Conservation (phyloP, 768 basidiomycete genomes). For the Lactifluus volemus region DNA sequence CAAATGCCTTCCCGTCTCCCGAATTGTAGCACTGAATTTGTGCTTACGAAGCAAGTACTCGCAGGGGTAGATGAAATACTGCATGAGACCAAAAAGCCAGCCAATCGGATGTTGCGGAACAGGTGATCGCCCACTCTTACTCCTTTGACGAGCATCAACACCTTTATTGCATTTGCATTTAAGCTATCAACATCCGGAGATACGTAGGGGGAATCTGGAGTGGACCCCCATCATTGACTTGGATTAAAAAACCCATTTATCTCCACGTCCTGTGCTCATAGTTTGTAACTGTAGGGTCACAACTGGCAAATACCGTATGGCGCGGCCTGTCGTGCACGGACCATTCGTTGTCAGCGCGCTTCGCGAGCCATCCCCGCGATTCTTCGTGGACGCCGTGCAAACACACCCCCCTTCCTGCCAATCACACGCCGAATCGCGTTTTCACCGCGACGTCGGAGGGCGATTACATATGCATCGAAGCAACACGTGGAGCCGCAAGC, state of each 20-base stretch:
- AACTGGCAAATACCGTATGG: not conserved
- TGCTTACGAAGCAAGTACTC: not conserved
- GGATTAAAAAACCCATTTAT: constrained; percentile 1
- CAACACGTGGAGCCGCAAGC: not conserved
- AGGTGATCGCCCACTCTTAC: not conserved
- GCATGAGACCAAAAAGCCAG: not conserved
- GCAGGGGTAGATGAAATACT: not conserved
- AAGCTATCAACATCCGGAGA: constrained; percentile 5
- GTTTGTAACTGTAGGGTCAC: not conserved
- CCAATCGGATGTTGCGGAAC: not conserved
- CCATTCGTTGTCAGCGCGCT: not conserved
- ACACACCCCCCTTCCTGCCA: not conserved
- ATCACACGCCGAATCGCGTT: not conserved
- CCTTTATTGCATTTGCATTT: not conserved
- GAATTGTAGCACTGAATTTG: not conserved
- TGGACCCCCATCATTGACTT: not conserved
- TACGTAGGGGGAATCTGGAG: constrained; percentile 4
- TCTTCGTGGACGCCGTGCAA: not conserved
- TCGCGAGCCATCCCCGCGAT: not conserved
- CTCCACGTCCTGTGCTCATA: not conserved
- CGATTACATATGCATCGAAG: not conserved
- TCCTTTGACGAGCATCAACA: not conserved
- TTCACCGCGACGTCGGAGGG: not conserved
- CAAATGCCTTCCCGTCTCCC: not conserved
- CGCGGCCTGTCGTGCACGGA: constrained; percentile 1